phyloP scores from a whole-genome alignment of 495 filamentous ascomycete genomes.

The Podospora tetraspora region DNA sequence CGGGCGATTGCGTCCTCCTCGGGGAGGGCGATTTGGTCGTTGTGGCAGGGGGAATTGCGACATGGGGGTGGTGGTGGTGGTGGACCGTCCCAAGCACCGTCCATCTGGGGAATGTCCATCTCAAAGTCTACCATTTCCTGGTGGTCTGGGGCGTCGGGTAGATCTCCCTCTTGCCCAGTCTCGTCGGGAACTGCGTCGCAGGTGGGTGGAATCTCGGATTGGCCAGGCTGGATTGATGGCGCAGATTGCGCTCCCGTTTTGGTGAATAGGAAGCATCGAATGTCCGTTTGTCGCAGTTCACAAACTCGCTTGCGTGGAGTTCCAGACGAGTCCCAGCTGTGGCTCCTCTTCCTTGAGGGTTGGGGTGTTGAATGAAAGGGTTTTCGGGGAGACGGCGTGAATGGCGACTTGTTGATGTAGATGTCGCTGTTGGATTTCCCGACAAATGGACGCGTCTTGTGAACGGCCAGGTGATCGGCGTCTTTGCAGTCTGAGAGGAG shows the following conservation, averaged over 20 bases:
- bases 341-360: not conserved
- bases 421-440: not conserved
- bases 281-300: not conserved
- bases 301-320: not conserved
- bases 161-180: not conserved
- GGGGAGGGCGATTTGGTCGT: not conserved
- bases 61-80: not conserved
- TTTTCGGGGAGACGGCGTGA: not conserved
- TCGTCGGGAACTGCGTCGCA: not conserved
- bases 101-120: slow-evolving; percentile 1
- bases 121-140: not conserved
- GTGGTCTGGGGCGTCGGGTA: not conserved
- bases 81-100: slow-evolving; percentile 6
- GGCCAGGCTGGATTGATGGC: not conserved
- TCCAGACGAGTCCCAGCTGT: not conserved
- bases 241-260: not conserved
- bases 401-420: not conserved
- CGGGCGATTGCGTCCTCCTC: not conserved
- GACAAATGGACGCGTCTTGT: not conserved
- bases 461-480: not conserved
- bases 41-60: not conserved
- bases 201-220: not conserved
- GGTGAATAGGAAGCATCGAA: not conserved
- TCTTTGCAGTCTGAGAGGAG: not conserved
- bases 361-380: not conserved